Base-by-base conservation (phyloP, 352 stramenopile species). In the Globisporangium cederbergense region DNA sequence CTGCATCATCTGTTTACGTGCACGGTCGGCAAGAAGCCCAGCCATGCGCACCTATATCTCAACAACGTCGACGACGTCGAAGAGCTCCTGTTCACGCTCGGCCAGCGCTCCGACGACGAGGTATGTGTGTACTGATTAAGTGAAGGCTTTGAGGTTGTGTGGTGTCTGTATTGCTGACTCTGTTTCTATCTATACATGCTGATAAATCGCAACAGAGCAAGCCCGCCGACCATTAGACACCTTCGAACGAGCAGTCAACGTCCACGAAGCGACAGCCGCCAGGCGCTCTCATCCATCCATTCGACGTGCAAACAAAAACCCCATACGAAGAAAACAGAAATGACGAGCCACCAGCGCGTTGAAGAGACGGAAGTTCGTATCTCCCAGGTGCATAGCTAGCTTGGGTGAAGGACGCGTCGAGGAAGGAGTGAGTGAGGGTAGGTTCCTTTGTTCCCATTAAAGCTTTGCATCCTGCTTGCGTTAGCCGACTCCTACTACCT, bases 1-100 rank as follows among this genome's bases (percentile, higher is more conserved):
- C 66, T 93, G 54, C 79, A 95, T 46, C 87, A 96, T 61, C 75
- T 96, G 8, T 97, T 96, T 65, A 98, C 90, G 32, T 95, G 88
- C 73, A 97, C 89, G 5, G 92, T 98, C 49, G 92, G 92, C 32
- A 97, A 96, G 74, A 97, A 97, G 55, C 88, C 90, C 8, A 96
- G 86, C 47, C 86, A 96, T 68, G 91, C 91, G 42, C 86, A 94
- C 68, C 64, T 96, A 47, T 97, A 96, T 68, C 73, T 97, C 43
- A 93, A 97, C 77, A 91, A 95, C 58, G 87, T 93, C 34, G 78
- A 85, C 46, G 89, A 97, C 34, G 89, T 97, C 10, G 83, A 96
- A 65, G 71, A 88, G 57, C 70, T 97, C 28, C 71, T 97, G 53
- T 67, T 88, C 61, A 74, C 83, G 38, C 70, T 95, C 30, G 74